Percentiles rank a stretch among this genome's conserved stretches.
Conservation (phyloP, 208 protist genomes). For the Trypanosoma boissoni region DNA sequence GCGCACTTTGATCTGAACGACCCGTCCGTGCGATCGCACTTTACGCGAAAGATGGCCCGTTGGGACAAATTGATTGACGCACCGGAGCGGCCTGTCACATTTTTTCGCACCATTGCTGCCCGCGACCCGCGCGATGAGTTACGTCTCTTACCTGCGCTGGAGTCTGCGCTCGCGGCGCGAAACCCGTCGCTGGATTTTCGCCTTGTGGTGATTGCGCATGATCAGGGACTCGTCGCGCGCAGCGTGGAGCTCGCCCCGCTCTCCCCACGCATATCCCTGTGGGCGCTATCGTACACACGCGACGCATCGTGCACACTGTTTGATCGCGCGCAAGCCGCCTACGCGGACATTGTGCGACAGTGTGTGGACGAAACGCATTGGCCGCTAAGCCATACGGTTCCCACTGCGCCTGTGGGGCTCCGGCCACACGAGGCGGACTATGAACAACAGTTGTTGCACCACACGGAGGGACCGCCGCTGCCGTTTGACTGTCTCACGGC, state of each 20-base stretch:
- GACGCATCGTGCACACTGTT: slow-evolving; percentile 40
- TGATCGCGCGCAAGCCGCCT: slow-evolving; percentile 43
- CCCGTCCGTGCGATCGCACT: slow-evolving; percentile 41
- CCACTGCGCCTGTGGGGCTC: slow-evolving; percentile 20
- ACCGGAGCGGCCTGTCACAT: slow-evolving; percentile 39
- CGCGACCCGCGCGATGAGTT: slow-evolving; percentile 57
- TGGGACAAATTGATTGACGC: slow-evolving; percentile 43
- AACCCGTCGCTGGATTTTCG: slow-evolving; percentile 51
- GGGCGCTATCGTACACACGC: slow-evolving; percentile 44
- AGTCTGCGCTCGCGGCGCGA: slow-evolving; percentile 33
- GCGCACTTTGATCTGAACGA: slow-evolving; percentile 80
- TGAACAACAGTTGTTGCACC: slow-evolving; percentile 11
- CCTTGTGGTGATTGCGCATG: slow-evolving; percentile 65
- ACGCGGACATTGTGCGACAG: slow-evolving; percentile 42
- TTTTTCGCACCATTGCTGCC: slow-evolving; percentile 73
- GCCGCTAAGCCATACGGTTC: slow-evolving; percentile 15
- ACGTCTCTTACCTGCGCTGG: slow-evolving; percentile 29
- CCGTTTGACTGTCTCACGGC: slow-evolving; percentile 33
- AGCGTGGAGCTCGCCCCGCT: slow-evolving; percentile 48
- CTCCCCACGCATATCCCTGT: slow-evolving; percentile 48
- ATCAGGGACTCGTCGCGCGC: slow-evolving; percentile 41
- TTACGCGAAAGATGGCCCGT: slow-evolving; percentile 49
- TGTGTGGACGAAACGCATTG: slow-evolving; percentile 47
- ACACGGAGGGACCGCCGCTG: slow-evolving; percentile 15
- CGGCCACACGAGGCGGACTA: slow-evolving; percentile 23